phyloP scores from a whole-genome alignment of 176 grass and related monocot species.

The bread wheat (Triticum aestivum) region IWGSC_CS_RefSeq_v2.1 NC_057811.1:327847619-327848118 shows the following conservation, averaged over 20 bases:
- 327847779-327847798: constrained; percentile 32
- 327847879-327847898: not conserved
- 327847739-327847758: not conserved
- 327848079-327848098: not conserved
- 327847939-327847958: not conserved
- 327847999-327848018: not conserved
- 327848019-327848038: not conserved
- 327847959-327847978: not conserved
- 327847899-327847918: not conserved
- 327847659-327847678: not conserved
- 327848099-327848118: too few species aligned
- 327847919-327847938: not conserved
- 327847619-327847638: constrained; percentile 46
- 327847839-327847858: not conserved
- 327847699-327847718: not conserved
- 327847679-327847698: constrained; percentile 7
- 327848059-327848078: not conserved
- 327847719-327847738: not conserved
- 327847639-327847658: not conserved
- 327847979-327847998: not conserved
- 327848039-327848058: not conserved
- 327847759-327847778: constrained; percentile 27
- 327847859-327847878: constrained; percentile 20
- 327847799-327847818: constrained; percentile 45
- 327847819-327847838: constrained; percentile 23